Percentiles rank a stretch among this genome's conserved stretches.
These are phyloP conservation scores for Colletotrichum truncatum DNA, from an alignment of 2,329 filamentous ascomycete genomes.

Conservation along the genomic window DNA sequence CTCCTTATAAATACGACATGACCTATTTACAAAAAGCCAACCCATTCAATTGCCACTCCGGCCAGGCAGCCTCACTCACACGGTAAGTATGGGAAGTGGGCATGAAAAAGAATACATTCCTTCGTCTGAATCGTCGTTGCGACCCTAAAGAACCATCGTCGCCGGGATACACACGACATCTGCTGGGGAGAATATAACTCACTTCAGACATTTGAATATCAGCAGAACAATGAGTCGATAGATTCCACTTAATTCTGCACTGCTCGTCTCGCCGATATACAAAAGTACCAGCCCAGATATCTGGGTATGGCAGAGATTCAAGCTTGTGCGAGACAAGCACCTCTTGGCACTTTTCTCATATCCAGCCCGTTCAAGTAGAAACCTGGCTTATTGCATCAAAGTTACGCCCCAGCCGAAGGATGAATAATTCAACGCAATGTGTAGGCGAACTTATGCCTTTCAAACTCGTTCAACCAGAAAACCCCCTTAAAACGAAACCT, in stretches of 20 bases:
- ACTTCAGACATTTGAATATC: constrained; percentile 42
- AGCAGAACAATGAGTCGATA: constrained; percentile 38
- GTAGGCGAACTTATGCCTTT: background rate
- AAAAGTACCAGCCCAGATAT: constrained; percentile 48
- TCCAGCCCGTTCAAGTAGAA: background rate
- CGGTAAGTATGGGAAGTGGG: too few relatives aligned
- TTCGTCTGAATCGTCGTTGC: too few relatives aligned
- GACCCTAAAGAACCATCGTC: too few relatives aligned
- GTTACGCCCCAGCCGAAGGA: background rate
- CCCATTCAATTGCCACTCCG: too few relatives aligned
- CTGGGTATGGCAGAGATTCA: too few relatives aligned
- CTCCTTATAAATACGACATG: too few relatives aligned
- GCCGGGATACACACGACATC: too few relatives aligned
- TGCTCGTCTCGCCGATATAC: constrained; percentile 44
- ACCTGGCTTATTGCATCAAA: background rate
- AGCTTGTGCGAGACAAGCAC: constrained; percentile 20
- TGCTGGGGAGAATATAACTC: constrained; percentile 45
- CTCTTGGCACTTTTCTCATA: constrained; percentile 26
- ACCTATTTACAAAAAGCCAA: too few relatives aligned
- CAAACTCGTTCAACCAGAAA: constrained; percentile 27
- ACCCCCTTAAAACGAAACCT: constrained; percentile 30
- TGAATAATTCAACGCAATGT: background rate
- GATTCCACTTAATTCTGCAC: constrained; percentile 42
- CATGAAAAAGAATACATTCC: too few relatives aligned
- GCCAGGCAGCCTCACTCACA: too few relatives aligned